These are phyloP conservation scores for Phytomonas sp. DNA, from an alignment of 208 protist genomes.

Conservation along the genomic window DNA sequence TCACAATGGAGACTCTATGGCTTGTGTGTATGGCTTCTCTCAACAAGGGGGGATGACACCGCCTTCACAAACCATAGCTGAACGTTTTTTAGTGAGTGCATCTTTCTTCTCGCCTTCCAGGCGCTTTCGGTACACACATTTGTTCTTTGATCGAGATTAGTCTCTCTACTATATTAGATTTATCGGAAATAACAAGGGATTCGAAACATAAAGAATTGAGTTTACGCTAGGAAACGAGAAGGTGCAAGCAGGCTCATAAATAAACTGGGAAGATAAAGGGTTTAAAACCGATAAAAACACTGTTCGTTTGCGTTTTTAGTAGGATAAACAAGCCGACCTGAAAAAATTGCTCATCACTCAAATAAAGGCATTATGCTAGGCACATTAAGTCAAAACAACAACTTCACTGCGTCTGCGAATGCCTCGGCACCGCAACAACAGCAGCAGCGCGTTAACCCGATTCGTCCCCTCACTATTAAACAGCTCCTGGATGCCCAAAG, in stretches of 20 bases:
- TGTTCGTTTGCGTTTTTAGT: too few species aligned
- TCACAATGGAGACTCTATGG: slow-evolving; percentile 7
- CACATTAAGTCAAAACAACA: background rate
- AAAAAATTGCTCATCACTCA: too few species aligned
- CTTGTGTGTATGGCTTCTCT: slow-evolving; percentile 3
- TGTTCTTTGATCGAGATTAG: background rate
- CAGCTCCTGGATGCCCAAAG: slow-evolving; percentile 77
- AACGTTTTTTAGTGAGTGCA: background rate
- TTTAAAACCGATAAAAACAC: background rate
- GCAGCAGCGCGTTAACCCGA: slow-evolving; percentile 75
- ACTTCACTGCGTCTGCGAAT: background rate
- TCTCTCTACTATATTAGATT: background rate
- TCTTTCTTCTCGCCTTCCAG: background rate
- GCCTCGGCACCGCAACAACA: slow-evolving; percentile 21
- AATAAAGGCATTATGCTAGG: background rate
- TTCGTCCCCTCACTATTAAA: slow-evolving; percentile 86
- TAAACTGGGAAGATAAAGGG: background rate
- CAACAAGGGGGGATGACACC: too few species aligned
- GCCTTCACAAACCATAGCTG: too few species aligned
- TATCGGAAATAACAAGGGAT: background rate
- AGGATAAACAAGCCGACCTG: too few species aligned
- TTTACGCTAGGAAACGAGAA: background rate
- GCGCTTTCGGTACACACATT: background rate
- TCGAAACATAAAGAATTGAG: background rate
- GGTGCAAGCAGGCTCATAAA: background rate